Evolutionary conservation across 164 flowering plant species (phyloP), one percentile per base, ranked within the genome.

Genomic region (Umbellularia californica): DNA sequence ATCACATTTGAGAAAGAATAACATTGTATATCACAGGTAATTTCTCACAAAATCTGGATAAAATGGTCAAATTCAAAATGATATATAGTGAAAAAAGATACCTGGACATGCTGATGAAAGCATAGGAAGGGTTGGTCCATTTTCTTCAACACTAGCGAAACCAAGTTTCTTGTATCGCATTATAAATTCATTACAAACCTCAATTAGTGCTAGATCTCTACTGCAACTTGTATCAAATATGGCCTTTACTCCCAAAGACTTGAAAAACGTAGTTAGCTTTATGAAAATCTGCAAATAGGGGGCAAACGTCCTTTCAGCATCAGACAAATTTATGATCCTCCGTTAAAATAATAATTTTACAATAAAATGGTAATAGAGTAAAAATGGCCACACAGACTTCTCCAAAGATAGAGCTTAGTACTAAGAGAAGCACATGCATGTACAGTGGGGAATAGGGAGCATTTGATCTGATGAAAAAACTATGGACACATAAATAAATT

Each of bases 81-180:
- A 13, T 41, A 25, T 33, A 10, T 25, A 51, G 47, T 50, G 30
- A 24, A 24, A 11, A 24, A 24, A 11, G 47, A 70, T 85, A 94
- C 99, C 99, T 83, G 99, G 99, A 78, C 99, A 96, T 65, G 99
- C 88, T 20, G 99, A 94, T 11, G 99, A 79, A 74, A 92, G 84
- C 93, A 96, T 85, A 30, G 99, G 99, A 28, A 94, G 80, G 6
- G 85, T 67, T 47, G 82, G 17, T 68, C 82, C 81, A 33, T 72
- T 63, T 47, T 65, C 77, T 66, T 83, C 85, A 41, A 78, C 88
- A 77, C 77, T 79, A 72, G 58, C 30, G 64, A 78, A 81, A 65
- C 80, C 82, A 65, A 82, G 82, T 69, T 88, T 84, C 51, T 75
- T 87, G 79, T 91, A 94, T 19, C 95, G 85, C 60, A 78, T 10